These are phyloP conservation scores for Ehretia macrophylla DNA, from an alignment of 257 asterid genomes.

Conservation along the genomic window DNA sequence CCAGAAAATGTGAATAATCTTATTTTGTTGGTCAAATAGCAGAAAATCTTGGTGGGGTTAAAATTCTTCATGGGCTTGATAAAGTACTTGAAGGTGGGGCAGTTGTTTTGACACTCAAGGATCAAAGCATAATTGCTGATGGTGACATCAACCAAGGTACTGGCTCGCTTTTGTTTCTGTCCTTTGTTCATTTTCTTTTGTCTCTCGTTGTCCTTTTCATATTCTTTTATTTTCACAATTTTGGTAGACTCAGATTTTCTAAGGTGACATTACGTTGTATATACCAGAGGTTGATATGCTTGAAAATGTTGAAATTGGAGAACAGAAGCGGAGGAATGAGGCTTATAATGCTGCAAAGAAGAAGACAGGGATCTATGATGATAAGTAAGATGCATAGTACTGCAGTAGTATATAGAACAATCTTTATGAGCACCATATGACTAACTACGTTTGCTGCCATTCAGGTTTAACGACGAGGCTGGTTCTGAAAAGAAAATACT, in stretches of 20 bases:
- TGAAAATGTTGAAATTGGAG: conserved; percentile 98
- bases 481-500: conserved; percentile 64
- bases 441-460: conserved; percentile 17
- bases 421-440: conserved; percentile 1
- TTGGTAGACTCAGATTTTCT: conserved; percentile 89
- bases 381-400: conserved; percentile 51
- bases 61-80: conserved; percentile 87
- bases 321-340: conserved; percentile 83
- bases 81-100: conserved; percentile 95
- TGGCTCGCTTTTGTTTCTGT: conserved; percentile 4
- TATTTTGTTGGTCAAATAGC: conserved; percentile 17
- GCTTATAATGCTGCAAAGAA: conserved; percentile 88
- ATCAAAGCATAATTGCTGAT: conserved; percentile 85
- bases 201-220: conserved; percentile 26
- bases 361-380: conserved; percentile 72
- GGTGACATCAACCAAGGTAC: conserved; percentile 87
- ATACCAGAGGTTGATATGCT: conserved; percentile 95
- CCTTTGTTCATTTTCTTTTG: conserved; percentile 7
- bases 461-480: conserved; percentile 70
- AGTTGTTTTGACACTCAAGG: conserved; percentile 91
- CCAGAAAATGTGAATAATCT: conserved; percentile 5
- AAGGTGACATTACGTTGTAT: conserved; percentile 81
- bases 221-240: conserved; percentile 34
- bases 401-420: conserved; percentile 4
- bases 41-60: conserved; percentile 77